These are phyloP conservation scores for Isatis lusitanica DNA, from an alignment of 441 rosid species.

Conservation along the genomic window DNA sequence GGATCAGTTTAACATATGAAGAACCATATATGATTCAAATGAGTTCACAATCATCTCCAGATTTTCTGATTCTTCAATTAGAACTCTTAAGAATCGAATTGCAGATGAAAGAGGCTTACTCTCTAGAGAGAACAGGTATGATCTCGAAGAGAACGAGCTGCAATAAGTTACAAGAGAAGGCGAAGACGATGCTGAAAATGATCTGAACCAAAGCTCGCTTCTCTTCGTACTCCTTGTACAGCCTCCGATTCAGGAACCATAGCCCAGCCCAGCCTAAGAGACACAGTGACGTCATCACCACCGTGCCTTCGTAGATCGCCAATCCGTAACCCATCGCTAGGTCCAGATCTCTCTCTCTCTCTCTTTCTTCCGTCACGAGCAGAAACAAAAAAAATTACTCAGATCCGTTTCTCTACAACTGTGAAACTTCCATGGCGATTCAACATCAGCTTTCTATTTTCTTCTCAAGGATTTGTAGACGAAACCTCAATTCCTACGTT, in stretches of 20 bases:
- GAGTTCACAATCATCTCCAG: too few relatives aligned
- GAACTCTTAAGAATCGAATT: too few relatives aligned
- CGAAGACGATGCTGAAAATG: slow-evolving; percentile 92
- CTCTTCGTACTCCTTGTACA: slow-evolving; percentile 98
- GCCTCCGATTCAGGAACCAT: slow-evolving; percentile 83
- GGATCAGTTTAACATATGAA: too few relatives aligned
- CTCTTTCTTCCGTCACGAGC: too few relatives aligned
- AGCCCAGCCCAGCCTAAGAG: slow-evolving; percentile 87
- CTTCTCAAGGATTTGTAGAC: too few relatives aligned
- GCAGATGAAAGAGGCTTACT: slow-evolving; percentile 39
- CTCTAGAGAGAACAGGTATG: slow-evolving; percentile 88
- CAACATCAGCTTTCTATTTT: neutral
- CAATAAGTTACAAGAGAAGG: slow-evolving; percentile 95
- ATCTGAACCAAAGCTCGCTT: slow-evolving; percentile 89
- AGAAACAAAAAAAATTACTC: neutral
- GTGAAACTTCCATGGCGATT: neutral
- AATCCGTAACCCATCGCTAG: slow-evolving; percentile 67
- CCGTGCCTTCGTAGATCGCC: slow-evolving; percentile 70
- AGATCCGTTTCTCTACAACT: slow-evolving; percentile 11
- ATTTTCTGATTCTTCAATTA: too few relatives aligned
- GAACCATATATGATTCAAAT: too few relatives aligned
- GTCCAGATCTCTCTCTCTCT: neutral
- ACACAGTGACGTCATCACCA: slow-evolving; percentile 68
- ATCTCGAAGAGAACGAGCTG: slow-evolving; percentile 99
- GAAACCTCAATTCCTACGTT: too few relatives aligned